Evolutionary conservation across 371 early-diverging fungal species (phyloP).

Genomic region (Rhizopus sp.): DNA sequence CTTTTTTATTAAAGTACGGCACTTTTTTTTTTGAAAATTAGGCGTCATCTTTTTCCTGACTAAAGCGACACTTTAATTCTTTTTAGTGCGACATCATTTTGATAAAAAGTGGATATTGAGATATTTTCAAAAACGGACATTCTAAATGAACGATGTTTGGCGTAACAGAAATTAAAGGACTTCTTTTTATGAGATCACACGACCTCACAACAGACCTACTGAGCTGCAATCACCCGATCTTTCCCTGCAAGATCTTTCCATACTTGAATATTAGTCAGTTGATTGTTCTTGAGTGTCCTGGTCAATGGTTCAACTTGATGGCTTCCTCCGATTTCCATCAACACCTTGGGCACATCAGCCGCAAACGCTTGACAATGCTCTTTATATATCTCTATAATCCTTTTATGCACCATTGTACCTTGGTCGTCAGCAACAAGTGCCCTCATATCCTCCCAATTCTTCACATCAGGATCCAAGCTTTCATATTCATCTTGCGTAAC

Average conservation of each 20-base stretch:
- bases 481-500: conserved; percentile 74
- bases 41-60: too few relatives aligned
- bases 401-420: conserved; percentile 66
- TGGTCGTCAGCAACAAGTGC: conserved; percentile 79
- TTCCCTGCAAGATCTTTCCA: conserved; percentile 78
- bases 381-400: conserved; percentile 47
- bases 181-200: neutral
- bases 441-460: conserved; percentile 83
- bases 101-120: too few relatives aligned
- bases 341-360: conserved; percentile 61
- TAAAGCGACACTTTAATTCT: too few relatives aligned
- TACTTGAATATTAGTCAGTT: conserved; percentile 53
- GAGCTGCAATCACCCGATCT: conserved; percentile 59
- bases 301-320: conserved; percentile 61
- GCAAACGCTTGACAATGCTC: conserved; percentile 24
- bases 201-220: conserved; percentile 1
- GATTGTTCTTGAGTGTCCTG: conserved; percentile 42
- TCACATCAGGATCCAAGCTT: conserved; percentile 69
- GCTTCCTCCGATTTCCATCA: conserved; percentile 79
- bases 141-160: too few relatives aligned
- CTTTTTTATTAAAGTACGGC: too few relatives aligned
- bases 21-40: too few relatives aligned
- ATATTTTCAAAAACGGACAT: too few relatives aligned
- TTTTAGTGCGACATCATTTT: too few relatives aligned
- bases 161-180: too few relatives aligned